Base-by-base conservation (phyloP, 78 protist genomes). In the Dictyostelium citrinum region DNA sequence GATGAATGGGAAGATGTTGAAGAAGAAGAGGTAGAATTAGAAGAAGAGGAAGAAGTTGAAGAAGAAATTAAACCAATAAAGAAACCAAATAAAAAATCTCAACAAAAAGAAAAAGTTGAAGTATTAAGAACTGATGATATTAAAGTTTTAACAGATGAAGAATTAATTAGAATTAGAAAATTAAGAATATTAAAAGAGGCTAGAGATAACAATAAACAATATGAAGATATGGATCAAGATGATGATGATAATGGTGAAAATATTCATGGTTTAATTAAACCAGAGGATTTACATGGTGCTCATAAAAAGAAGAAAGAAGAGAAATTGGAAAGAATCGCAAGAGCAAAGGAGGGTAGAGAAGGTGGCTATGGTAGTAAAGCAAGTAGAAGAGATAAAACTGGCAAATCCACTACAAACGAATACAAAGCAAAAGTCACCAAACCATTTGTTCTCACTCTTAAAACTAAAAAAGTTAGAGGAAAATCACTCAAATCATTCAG, bases 321-420 rank as follows among this genome's bases (percentile, higher is more conserved):
- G 3, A 22, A 29, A 67, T 58, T 43, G 31, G 95, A 91, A 71
- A 83, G 95, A 83, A 45, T 91, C 2, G 55, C 46, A 16, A 5
- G 37, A 31, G 67, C 80, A 7, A 41, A 58, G 76, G 88, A 77
- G 27, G 91, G 91, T 81, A 81, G 96, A 68, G 96, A 74, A 22
- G 91, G 72, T 31, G 91, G 84, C 14, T 92, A 78, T 51, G 72
- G 58, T 24, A 72, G 79, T 39, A 70, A 72, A 78, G 78, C 78
- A 39, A 33, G 43, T 11, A 35, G 68, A 17, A 76, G 80, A 55
- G 95, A 76, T n/a, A 79, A 35, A 64, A n/a, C 29, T 27, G 90
- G 90, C 45, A 84, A 61, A 45, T 72, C 92, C 43, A 83, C 81
- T 22, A 81, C 91, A 37, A 92, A 82, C 51, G 86, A 86, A 61